A percentile compares a stretch with the other conserved stretches of the same genome.
phyloP scores from a whole-genome alignment of 495 filamentous ascomycete species.

The Lichina pygmaea region DNA sequence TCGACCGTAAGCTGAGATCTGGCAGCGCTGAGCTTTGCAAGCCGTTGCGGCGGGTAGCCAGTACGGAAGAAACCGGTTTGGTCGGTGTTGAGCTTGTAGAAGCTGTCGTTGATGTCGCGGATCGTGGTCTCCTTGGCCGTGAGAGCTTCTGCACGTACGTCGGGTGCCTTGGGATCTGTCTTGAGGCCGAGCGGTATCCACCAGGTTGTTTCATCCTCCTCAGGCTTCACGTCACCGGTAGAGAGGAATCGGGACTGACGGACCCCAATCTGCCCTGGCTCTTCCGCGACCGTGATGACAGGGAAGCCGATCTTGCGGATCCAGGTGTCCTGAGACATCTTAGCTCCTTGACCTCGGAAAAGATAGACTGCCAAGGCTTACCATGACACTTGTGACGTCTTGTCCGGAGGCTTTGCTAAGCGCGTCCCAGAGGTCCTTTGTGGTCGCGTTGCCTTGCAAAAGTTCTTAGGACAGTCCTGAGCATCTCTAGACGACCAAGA shows the following conservation, averaged over 20 bases:
- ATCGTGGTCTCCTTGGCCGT: constrained; percentile 49
- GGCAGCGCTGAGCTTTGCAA: constrained; percentile 51
- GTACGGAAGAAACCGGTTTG: constrained; percentile 82
- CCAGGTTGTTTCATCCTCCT: constrained; percentile 82
- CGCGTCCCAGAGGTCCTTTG: constrained; percentile 77
- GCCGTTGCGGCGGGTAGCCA: constrained; percentile 57
- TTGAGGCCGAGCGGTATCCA: constrained; percentile 77
- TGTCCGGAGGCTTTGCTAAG: constrained; percentile 69
- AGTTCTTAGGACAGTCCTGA: background rate
- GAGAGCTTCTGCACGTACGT: constrained; percentile 28
- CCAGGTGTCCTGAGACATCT: constrained; percentile 40
- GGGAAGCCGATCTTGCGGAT: constrained; percentile 88
- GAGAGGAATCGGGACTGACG: constrained; percentile 72
- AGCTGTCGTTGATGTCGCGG: constrained; percentile 42
- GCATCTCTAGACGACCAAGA: background rate
- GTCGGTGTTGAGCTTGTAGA: constrained; percentile 80
- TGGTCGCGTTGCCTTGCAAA: constrained; percentile 56
- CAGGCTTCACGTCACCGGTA: constrained; percentile 58
- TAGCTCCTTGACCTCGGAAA: constrained; percentile 5
- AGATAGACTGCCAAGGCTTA: constrained; percentile 8
- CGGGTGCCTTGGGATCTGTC: constrained; percentile 24
- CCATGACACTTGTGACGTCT: constrained; percentile 71
- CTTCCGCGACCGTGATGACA: constrained; percentile 61
- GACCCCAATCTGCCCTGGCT: constrained; percentile 50
- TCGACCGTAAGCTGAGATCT: constrained; percentile 46